phyloP scores from a whole-genome alignment of 2,329 filamentous ascomycete genomes.

The Mycogone perniciosa region DNA sequence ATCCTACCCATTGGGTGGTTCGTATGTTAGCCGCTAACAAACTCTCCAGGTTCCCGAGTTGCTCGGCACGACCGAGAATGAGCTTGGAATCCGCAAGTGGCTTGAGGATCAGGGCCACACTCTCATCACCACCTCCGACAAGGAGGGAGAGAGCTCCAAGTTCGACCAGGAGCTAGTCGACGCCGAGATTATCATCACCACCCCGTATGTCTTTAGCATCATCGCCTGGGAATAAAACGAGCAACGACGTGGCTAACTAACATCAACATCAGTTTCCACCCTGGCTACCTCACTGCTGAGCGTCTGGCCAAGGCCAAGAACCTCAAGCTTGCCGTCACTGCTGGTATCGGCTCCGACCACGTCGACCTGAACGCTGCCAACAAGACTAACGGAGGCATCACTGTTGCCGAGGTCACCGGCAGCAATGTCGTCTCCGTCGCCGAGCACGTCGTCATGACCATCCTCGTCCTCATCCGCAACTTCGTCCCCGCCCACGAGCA shows the following conservation, averaged over 20 bases:
- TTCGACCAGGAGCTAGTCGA: conserved; percentile 96
- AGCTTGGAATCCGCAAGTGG: conserved; percentile 96
- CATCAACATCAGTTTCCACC: conserved; percentile 69
- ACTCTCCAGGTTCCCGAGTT: conserved; percentile 62
- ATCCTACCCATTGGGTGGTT: neutral
- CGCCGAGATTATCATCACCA: conserved; percentile 98
- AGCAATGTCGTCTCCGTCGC: conserved; percentile 98
- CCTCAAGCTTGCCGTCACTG: conserved; percentile 93
- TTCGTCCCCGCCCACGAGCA: conserved; percentile 96
- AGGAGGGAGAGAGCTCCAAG: conserved; percentile 86
- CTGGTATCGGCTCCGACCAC: conserved; percentile 97
- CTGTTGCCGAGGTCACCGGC: conserved; percentile 94
- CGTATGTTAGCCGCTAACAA: neutral
- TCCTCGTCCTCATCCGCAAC: conserved; percentile 92
- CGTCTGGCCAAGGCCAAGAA: conserved; percentile 98
- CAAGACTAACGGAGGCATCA: conserved; percentile 96
- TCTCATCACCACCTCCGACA: conserved; percentile 93
- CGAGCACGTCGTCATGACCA: conserved; percentile 99
- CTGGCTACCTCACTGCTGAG: conserved; percentile 93
- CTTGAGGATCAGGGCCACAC: conserved; percentile 96
- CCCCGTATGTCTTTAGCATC: conserved; percentile 56
- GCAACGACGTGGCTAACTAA: neutral
- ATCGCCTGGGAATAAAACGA: neutral
- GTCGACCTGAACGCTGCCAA: conserved; percentile 96
- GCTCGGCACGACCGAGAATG: conserved; percentile 94